Evolutionary conservation across 2,329 filamentous ascomycete genomes (phyloP), one percentile per base, ranked within the genome.

Genomic region (Penicillium occitanis): DNA sequence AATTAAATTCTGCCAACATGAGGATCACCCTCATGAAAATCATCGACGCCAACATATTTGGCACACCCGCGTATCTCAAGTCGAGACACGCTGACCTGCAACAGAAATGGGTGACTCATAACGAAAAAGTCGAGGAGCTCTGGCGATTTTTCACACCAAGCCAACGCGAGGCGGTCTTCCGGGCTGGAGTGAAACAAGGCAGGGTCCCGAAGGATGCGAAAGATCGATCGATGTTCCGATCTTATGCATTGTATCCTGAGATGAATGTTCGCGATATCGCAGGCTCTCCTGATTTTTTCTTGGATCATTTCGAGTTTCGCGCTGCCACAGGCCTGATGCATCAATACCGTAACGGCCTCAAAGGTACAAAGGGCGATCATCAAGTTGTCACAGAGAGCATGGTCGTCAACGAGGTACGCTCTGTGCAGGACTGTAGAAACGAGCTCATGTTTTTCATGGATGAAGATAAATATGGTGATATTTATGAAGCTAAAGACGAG

Each of bases 291-390:
- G 60, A 62, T 11, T n/a, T 37, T n/a, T 51, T 62, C 25, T 30
- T 62, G 42, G 44, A 51, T 37, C 42, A 50, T 51, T 62, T 51
- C n/a, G 33, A 51, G 44, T 51, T 50, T 28, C 60, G 60, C 25
- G 60, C 60, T 37, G 22, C 30, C 1, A 51, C 60, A 14, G 6
- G 33, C 14, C 60, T 51, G 25, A 50, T 5, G 42, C 25, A 62
- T 5, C 60, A 62, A 13, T 40, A 51, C 44, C 28, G 19, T 6
- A 51, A 11, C 4, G 60, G 60, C 33, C 28, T 51, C 30, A 22
- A 62, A 37, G 60, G 60, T 17, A 42, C 42, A 28, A 33, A 33
- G 22, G 60, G 60, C 7, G 60, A 62, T 30, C 42, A 48, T 5
- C 60, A 48, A 28, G 10, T 62, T 8, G 17, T 51, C 30, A 5